phyloP scores from a whole-genome alignment of 1,284 basidiomycete species.

The Ustilago tritici region DNA sequence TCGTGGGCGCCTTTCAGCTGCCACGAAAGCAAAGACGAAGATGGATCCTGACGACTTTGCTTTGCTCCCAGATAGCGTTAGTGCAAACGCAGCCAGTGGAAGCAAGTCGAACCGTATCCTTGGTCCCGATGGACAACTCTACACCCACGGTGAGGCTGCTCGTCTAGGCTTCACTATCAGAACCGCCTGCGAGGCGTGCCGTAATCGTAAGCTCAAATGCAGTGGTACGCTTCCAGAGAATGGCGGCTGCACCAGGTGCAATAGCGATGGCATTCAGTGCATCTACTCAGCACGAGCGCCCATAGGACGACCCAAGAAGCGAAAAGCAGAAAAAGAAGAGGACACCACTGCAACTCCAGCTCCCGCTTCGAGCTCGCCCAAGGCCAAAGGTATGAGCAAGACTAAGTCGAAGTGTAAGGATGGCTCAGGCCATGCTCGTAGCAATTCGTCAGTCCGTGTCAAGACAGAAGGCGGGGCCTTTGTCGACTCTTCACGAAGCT shows the following conservation, averaged over 20 bases:
- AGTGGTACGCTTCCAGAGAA: slow-evolving; percentile 45
- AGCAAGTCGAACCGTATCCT: slow-evolving; percentile 39
- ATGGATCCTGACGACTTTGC: slow-evolving; percentile 21
- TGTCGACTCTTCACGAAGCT: not conserved
- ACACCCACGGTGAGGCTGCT: slow-evolving; percentile 53
- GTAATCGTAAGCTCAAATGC: slow-evolving; percentile 62
- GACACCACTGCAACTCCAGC: not conserved
- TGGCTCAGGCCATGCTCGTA: not conserved
- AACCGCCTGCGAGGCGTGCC: slow-evolving; percentile 60
- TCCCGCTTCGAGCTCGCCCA: slow-evolving; percentile 6
- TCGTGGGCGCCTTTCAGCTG: slow-evolving; percentile 1
- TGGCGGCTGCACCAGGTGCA: slow-evolving; percentile 52
- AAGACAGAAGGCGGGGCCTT: slow-evolving; percentile 18
- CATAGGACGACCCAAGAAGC: slow-evolving; percentile 60
- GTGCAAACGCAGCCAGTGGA: not conserved
- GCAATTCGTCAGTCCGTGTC: not conserved
- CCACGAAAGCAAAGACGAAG: slow-evolving; percentile 6
- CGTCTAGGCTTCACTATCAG: slow-evolving; percentile 51
- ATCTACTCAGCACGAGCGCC: slow-evolving; percentile 55
- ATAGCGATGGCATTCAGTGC: slow-evolving; percentile 45
- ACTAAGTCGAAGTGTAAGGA: slow-evolving; percentile 15
- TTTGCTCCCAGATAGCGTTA: slow-evolving; percentile 4
- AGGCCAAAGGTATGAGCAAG: slow-evolving; percentile 1
- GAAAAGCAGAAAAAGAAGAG: slow-evolving; percentile 35
- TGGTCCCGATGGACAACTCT: slow-evolving; percentile 44